Base-by-base conservation (phyloP, 2,329 filamentous ascomycete species). In the Mycosphaerella sp. region DNA sequence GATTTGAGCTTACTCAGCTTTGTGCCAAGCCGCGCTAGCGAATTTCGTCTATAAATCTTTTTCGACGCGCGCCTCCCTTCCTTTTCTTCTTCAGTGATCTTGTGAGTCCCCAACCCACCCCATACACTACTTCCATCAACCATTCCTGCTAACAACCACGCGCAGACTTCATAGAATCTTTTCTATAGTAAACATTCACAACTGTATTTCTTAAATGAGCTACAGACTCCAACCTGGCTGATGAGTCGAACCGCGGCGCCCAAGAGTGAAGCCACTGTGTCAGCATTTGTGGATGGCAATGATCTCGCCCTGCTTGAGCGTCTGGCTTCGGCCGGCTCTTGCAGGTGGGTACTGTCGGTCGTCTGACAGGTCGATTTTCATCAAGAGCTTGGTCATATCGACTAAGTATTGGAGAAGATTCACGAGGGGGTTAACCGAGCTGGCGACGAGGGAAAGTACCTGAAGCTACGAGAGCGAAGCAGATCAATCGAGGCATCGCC, bases 101-200 rank as follows among this genome's bases (percentile, higher is more conserved):
- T 41, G 27, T 42, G 35, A 37, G 2, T 28, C n/a, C 25, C 37
- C 42, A 41, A 42, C 3, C 39, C 39, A 50, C 54, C 47, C 54
- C 27, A 34, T 45, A 54, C 42, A 56, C 16, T 51, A 56, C 16
- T 51, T 30, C 14, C 21, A 5, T 25, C 4, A 1, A 25, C 21
- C 21, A 25, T 25, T 6, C 7, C 12, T 37, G 17, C 50, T 55
- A 27, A 55, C 50, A 30, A 37, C 21, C 28, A n/a, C 14, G 21
- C 14, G 41, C 21, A 44, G 50, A 61, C 59, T 61, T 64, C 63
- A 67, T 64, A 89, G 87, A 90, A 91, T 91, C 87, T 88, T 87
- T 94, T 95, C 86, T 95, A 90, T 89, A 95, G 89, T 90, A 84
- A 79, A 87, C 83, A 83, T 89, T 86, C 80, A 79, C 79, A 83